A percentile compares a stretch with the other conserved stretches of the same genome.
phyloP scores from a whole-genome alignment of 169 alveolate species.

The Eimeria sp. region DNA sequence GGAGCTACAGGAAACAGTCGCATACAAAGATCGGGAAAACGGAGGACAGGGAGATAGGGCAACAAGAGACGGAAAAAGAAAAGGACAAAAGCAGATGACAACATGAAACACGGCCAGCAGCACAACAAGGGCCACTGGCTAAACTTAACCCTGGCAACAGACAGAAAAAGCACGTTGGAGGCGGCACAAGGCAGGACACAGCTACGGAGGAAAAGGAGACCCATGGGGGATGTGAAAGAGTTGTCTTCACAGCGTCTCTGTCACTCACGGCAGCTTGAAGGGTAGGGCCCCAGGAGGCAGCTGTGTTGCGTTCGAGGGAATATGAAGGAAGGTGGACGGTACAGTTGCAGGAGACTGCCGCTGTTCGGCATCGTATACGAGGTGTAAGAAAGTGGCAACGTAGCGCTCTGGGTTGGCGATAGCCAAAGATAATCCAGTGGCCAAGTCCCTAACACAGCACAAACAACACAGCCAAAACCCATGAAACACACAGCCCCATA shows the following conservation, averaged over 20 bases:
- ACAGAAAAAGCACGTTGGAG: too few species aligned
- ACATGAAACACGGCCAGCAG: too few species aligned
- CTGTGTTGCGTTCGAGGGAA: not conserved
- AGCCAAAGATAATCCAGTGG: not conserved
- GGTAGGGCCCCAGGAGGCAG: constrained; percentile 17
- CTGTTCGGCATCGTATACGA: not conserved
- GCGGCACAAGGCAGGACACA: not conserved
- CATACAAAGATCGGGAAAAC: too few species aligned
- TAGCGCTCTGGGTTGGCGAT: not conserved
- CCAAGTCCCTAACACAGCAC: not conserved
- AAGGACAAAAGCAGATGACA: too few species aligned
- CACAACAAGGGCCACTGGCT: too few species aligned
- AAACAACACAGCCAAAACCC: not conserved
- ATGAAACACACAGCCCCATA: not conserved
- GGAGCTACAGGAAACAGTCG: too few species aligned
- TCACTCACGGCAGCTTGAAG: not conserved
- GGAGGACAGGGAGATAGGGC: too few species aligned
- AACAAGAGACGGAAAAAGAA: too few species aligned
- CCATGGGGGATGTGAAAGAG: too few species aligned
- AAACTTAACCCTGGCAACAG: too few species aligned
- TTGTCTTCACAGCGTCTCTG: not conserved
- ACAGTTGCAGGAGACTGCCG: not conserved
- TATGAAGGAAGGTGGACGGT: not conserved
- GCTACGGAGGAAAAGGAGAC: not conserved
- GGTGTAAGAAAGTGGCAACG: not conserved